phyloP scores from a whole-genome alignment of 208 protist species.

The Willaertia magna region DNA sequence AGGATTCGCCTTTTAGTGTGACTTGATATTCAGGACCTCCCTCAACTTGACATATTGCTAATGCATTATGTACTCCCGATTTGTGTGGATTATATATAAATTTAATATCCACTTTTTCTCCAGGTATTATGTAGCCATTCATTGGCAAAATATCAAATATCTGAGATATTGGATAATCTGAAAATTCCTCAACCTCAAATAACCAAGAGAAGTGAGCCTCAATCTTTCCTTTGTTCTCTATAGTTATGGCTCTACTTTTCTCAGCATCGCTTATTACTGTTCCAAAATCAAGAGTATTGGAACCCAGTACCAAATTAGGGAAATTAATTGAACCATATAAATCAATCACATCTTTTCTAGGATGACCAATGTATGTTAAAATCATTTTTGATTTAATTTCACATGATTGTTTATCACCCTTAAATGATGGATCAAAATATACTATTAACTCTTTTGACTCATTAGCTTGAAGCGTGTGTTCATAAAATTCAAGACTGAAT shows the following conservation, averaged over 20 bases:
- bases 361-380: constrained; percentile 70
- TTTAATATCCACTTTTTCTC: constrained; percentile 53
- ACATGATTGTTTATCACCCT: constrained; percentile 56
- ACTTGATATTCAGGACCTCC: constrained; percentile 76
- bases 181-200: constrained; percentile 27
- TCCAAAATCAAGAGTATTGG: constrained; percentile 69
- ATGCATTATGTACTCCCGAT: constrained; percentile 37
- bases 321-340: constrained; percentile 62
- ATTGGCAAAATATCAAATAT: constrained; percentile 85
- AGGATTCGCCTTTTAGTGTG: constrained; percentile 55
- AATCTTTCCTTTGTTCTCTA: constrained; percentile 57
- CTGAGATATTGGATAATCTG: constrained; percentile 1
- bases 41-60: constrained; percentile 65
- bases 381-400: constrained; percentile 48
- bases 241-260: constrained; percentile 41
- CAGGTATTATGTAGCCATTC: constrained; percentile 60
- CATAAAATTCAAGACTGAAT: constrained; percentile 50
- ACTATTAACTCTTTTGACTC: constrained; percentile 62
- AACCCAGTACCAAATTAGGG: constrained; percentile 55
- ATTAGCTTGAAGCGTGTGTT: constrained; percentile 48
- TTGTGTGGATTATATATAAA: constrained; percentile 63
- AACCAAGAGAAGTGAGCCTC: constrained; percentile 57
- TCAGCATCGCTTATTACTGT: constrained; percentile 75
- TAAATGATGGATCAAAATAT: constrained; percentile 62
- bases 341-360: constrained; percentile 57